Percentiles rank a stretch among this genome's conserved stretches.
Conservation (phyloP, 306 rosid genomes). For the Adenanthera pavonina region DNA sequence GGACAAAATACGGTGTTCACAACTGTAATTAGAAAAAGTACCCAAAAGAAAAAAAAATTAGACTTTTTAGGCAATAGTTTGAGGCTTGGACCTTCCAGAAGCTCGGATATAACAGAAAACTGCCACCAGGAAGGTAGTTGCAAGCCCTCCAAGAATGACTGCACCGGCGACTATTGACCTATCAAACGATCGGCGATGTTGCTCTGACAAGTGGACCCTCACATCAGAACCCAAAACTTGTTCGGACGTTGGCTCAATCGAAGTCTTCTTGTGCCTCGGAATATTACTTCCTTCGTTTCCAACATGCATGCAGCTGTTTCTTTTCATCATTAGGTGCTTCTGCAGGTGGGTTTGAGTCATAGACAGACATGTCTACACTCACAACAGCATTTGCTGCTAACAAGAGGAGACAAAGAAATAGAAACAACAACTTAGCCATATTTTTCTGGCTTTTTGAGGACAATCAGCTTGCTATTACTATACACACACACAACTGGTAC, state of each 20-base stretch:
- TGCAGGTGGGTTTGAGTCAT: slow-evolving; percentile 38
- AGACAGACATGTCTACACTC: slow-evolving; percentile 39
- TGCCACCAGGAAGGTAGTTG: slow-evolving; percentile 68
- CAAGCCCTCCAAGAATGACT: slow-evolving; percentile 88
- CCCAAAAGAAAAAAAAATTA: neutral
- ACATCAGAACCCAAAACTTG: neutral
- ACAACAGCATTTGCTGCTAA: slow-evolving; percentile 41
- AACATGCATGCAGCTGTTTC: neutral
- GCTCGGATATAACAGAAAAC: slow-evolving; percentile 80
- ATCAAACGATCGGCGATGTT: slow-evolving; percentile 50
- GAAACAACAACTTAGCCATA: slow-evolving; percentile 53
- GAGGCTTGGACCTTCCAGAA: slow-evolving; percentile 54
- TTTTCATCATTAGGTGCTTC: slow-evolving; percentile 33
- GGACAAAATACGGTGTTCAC: too few species aligned
- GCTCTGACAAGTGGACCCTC: slow-evolving; percentile 13
- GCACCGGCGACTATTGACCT: slow-evolving; percentile 75
- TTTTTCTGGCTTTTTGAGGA: neutral
- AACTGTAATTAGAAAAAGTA: neutral
- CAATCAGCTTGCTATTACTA: too few species aligned
- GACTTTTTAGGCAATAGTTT: neutral
- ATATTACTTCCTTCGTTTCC: slow-evolving; percentile 12
- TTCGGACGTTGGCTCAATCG: neutral
- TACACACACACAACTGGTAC: too few species aligned
- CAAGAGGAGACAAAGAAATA: slow-evolving; percentile 49
- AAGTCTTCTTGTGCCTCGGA: slow-evolving; percentile 31